Percentiles rank a stretch among this genome's conserved stretches.
Conservation (phyloP, 306 rosid species). For the Urtica urens region DNA sequence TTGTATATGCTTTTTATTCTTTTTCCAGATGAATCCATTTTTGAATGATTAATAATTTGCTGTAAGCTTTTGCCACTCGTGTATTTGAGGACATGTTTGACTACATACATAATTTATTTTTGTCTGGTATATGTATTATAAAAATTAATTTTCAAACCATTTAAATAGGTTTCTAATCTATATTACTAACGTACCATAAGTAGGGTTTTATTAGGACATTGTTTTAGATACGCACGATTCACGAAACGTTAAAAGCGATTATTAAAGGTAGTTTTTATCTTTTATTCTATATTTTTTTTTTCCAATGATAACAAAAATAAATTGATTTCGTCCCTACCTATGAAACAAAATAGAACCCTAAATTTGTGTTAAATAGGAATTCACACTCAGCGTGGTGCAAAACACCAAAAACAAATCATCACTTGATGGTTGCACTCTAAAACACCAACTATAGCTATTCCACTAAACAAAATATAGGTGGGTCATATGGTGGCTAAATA, state of each 20-base stretch:
- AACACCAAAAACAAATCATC: not conserved
- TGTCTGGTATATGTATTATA: too few relatives aligned
- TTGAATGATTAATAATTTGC: too few relatives aligned
- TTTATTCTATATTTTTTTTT: slow-evolving; percentile 24
- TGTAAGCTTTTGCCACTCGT: too few relatives aligned
- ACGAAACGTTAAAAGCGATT: slow-evolving; percentile 6
- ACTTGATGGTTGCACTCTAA: slow-evolving; percentile 17
- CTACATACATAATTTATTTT: too few relatives aligned
- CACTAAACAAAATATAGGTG: slow-evolving; percentile 6
- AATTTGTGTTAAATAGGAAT: not conserved
- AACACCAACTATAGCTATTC: slow-evolving; percentile 13
- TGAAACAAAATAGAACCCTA: not conserved
- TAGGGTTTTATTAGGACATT: not conserved
- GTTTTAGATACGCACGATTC: not conserved
- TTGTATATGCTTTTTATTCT: too few relatives aligned
- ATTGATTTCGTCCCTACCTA: slow-evolving; percentile 16
- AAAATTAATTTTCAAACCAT: too few relatives aligned
- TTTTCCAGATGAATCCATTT: too few relatives aligned
- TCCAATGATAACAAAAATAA: slow-evolving; percentile 25
- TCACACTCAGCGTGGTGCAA: not conserved
- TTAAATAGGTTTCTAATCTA: too few relatives aligned
- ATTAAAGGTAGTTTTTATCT: slow-evolving; percentile 15
- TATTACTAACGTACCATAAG: not conserved
- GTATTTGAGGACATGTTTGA: too few relatives aligned
- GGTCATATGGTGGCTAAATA: slow-evolving; percentile 30